Conservation (phyloP, 2,329 filamentous ascomycete species). For the Hymenoscyphus repandus region DNA sequence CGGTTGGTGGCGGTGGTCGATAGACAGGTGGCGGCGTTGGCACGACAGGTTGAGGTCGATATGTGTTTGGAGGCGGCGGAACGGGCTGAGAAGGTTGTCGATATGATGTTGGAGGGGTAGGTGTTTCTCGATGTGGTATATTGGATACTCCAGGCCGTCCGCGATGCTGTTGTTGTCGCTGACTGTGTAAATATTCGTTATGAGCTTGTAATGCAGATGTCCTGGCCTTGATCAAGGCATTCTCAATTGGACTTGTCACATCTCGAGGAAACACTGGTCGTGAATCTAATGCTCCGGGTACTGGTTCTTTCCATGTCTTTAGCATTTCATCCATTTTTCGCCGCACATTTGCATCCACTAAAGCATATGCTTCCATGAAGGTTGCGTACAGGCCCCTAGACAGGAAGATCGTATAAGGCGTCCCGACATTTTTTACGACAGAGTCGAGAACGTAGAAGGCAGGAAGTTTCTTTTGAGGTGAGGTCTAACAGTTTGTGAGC, state of each 20-base stretch:
- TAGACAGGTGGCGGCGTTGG: constrained; percentile 3
- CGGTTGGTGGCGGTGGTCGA: constrained; percentile 25
- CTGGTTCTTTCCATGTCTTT: constrained; percentile 95
- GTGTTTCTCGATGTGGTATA: constrained; percentile 63
- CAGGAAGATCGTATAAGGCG: constrained; percentile 93
- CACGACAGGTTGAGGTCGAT: constrained; percentile 27
- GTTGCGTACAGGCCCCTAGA: constrained; percentile 87
- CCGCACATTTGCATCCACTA: constrained; percentile 77
- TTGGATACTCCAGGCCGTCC: constrained; percentile 46
- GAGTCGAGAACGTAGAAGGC: constrained; percentile 98
- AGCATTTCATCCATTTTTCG: constrained; percentile 96
- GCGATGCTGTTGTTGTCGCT: constrained; percentile 49
- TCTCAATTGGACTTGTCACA: constrained; percentile 86
- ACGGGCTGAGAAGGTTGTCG: constrained; percentile 36
- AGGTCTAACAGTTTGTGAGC: constrained; percentile 53
- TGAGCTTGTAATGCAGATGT: constrained; percentile 56
- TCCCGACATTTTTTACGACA: constrained; percentile 97
- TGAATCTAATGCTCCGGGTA: constrained; percentile 88
- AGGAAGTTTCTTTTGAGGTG: constrained; percentile 83
- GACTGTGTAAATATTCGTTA: constrained; percentile 49
- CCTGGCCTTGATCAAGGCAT: constrained; percentile 77
- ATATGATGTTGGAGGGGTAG: constrained; percentile 60
- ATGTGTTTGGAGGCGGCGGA: constrained; percentile 20
- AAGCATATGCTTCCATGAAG: constrained; percentile 93
- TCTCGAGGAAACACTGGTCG: constrained; percentile 87